These are phyloP conservation scores for Jatropha curcas DNA, from an alignment of 345 rosid species.

Conservation along the genomic window DNA sequence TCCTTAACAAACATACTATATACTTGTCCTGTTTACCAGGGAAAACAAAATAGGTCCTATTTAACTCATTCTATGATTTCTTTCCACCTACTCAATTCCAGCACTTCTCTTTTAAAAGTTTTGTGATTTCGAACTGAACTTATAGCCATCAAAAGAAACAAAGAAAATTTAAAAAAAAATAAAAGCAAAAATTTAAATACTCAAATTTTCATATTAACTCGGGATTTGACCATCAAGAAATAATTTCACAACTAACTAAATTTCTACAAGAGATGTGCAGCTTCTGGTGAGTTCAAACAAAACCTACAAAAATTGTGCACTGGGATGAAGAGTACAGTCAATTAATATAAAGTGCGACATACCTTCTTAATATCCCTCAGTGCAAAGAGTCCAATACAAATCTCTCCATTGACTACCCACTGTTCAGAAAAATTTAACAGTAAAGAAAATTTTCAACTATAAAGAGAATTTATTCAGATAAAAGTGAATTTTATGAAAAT, in stretches of 20 bases:
- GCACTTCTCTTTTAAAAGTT: not conserved
- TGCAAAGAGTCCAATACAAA: slow-evolving; percentile 94
- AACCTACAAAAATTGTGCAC: not conserved
- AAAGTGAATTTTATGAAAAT: slow-evolving; percentile 2
- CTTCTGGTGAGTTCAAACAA: not conserved
- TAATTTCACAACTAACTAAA: not conserved
- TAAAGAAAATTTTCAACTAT: slow-evolving; percentile 11
- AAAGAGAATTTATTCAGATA: not conserved
- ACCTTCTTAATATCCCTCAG: slow-evolving; percentile 86
- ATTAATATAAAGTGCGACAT: slow-evolving; percentile 20
- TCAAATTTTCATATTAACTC: too few relatives aligned
- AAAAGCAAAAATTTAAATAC: not conserved
- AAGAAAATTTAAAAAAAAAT: not conserved
- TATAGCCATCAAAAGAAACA: too few relatives aligned
- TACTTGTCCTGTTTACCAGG: not conserved
- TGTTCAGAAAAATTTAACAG: slow-evolving; percentile 39
- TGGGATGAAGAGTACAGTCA: not conserved
- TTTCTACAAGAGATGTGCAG: not conserved
- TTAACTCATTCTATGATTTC: not conserved
- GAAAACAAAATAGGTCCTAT: not conserved
- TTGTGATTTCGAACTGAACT: too few relatives aligned
- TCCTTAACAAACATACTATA: not conserved
- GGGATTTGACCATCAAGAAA: not conserved
- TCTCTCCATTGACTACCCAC: slow-evolving; percentile 99
- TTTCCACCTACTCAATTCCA: not conserved